A percentile compares a stretch with the other conserved stretches of the same genome.
These are phyloP conservation scores for Edaphochlamys debaryana DNA, from an alignment of 139 green algal species.

Conservation along the genomic window DNA sequence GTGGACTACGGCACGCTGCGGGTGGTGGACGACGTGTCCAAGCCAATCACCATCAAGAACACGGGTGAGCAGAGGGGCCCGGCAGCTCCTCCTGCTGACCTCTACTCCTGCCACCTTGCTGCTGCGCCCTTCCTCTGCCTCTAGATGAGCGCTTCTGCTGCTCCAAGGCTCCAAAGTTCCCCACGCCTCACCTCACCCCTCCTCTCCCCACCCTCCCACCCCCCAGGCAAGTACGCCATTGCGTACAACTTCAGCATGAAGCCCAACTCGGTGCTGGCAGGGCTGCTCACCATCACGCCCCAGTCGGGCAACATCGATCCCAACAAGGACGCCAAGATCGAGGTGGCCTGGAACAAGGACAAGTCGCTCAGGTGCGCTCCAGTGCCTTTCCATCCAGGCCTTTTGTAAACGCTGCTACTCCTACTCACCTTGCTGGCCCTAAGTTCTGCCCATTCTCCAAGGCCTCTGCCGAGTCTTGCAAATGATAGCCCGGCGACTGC, in stretches of 20 bases:
- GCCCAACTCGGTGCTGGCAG: conserved; percentile 37
- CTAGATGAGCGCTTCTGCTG: neutral
- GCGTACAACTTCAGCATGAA: conserved; percentile 65
- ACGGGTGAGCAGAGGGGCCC: no score
- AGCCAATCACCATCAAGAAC: conserved; percentile 72
- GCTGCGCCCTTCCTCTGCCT: no score
- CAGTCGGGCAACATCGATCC: conserved; percentile 65
- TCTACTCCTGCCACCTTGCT: no score
- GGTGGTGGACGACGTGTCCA: conserved; percentile 58
- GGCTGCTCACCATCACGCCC: conserved; percentile 71
- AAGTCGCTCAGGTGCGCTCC: conserved; percentile 19
- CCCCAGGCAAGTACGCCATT: conserved; percentile 74
- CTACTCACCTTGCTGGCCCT: no score
- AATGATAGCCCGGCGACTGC: no score
- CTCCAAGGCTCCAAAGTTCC: no score
- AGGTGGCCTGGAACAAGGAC: conserved; percentile 49
- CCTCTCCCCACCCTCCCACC: no score
- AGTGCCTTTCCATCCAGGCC: neutral
- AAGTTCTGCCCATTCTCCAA: no score
- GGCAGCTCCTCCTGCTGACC: no score
- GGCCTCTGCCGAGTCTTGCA: no score
- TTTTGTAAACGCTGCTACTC: no score
- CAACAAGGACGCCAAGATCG: conserved; percentile 56
- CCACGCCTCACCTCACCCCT: no score
- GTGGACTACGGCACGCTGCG: conserved; percentile 77